Evolutionary conservation across 768 basidiomycete genomes (phyloP), one percentile per base, ranked within the genome.

Genomic region (Galerina sulciceps): DNA sequence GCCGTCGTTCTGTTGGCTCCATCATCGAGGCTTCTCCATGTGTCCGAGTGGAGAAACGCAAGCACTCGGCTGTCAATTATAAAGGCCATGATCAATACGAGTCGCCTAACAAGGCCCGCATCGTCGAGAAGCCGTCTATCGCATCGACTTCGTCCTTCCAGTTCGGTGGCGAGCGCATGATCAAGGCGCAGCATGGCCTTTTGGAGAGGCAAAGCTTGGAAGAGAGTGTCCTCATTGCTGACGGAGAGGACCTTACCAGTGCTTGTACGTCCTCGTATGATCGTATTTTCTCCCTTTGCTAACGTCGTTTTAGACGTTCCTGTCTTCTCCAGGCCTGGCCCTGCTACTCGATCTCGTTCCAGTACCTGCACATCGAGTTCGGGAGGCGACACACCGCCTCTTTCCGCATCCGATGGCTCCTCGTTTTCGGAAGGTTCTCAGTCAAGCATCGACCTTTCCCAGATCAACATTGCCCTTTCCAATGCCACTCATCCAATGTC

Each of bases 391-490:
- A 91, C 90, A 0, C 89, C 89, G 5, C 88, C 90, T 0, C 78
- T 91, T 3, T 88, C 88, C 4, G 69, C 80, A 4, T 90, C 85
- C 0, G 90, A 91, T 58, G 85, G 84, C 2, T 88, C 87, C 1
- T 90, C 85, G 0, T 73, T 85, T 46, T 89, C 87, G 0, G 88
- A 85, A 4, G 88, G 87, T 34, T 93, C 91, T 0, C 84, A 89
- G 69, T 91, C 89, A 0, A 91, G 90, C 72, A 86, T 92, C 55
- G 91, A 93, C 69, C 69, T 92, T 2, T 79, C 81, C 0, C 84
- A 85, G 1, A 70, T 93, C 54, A 85, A 85, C 60, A 61, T 75
- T 3, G 71, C 85, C 15, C 79, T 93, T 15, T 70, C 85, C 4
- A 86, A 85, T 46, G 69, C 79, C 0, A 82, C 85, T 0, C 78